phyloP scores from a whole-genome alignment of 2,329 filamentous ascomycete genomes.

The Eutypella sp. region DNA sequence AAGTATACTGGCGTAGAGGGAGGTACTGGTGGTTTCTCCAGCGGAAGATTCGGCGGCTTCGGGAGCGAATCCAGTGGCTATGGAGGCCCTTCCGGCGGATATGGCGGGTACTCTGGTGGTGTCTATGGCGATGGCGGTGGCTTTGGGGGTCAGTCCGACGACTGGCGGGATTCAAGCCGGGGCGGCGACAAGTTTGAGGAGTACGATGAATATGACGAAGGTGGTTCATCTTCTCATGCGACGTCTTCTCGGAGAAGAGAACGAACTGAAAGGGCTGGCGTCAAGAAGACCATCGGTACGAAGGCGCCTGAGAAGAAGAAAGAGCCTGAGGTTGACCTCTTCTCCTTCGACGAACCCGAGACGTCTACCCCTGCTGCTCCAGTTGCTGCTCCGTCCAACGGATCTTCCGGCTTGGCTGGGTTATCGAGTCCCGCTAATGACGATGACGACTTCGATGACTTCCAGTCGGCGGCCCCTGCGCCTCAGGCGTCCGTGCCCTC shows the following conservation, averaged over 20 bases:
- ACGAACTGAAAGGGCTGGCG: constrained; percentile 35
- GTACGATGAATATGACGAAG: constrained; percentile 95
- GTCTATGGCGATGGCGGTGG: constrained; percentile 97
- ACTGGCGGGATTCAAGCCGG: constrained; percentile 62
- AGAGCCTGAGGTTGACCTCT: constrained; percentile 85
- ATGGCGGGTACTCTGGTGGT: constrained; percentile 59
- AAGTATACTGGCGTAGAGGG: constrained; percentile 96
- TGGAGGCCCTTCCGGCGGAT: constrained; percentile 52
- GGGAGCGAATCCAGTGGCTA: constrained; percentile 78
- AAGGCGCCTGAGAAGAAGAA: constrained; percentile 72
- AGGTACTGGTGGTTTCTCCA: constrained; percentile 55
- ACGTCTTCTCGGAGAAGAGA: constrained; percentile 49
- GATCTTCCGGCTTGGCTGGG: constrained; percentile 41
- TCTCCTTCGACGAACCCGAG: constrained; percentile 80
- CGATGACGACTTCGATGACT: constrained; percentile 96
- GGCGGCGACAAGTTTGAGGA: constrained; percentile 82
- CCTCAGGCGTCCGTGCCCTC: constrained; percentile 40
- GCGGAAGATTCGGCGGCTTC: constrained; percentile 77
- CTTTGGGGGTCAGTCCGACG: constrained; percentile 72
- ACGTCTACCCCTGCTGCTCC: constrained; percentile 42
- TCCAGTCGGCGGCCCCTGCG: constrained; percentile 76
- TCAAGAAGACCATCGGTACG: constrained; percentile 47
- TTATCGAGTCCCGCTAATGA: constrained; percentile 47
- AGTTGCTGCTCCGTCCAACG: constrained; percentile 39
- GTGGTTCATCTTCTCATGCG: constrained; percentile 41